Percentiles rank a stretch among this genome's conserved stretches.
Conservation (phyloP, 2,329 filamentous ascomycete genomes). For the Ophiostoma tasmaniense region DNA sequence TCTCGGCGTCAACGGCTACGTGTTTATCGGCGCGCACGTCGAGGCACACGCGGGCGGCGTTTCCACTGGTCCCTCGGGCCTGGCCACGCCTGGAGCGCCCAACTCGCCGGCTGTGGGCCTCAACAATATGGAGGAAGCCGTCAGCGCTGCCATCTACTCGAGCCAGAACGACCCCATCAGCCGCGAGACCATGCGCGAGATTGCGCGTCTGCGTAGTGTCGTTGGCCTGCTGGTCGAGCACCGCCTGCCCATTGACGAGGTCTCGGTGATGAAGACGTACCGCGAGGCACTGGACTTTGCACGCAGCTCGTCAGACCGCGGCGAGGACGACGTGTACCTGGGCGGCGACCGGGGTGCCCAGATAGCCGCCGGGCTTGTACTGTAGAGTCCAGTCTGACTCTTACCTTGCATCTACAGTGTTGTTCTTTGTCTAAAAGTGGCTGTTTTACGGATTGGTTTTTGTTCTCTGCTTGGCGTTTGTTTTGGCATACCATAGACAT, state of each 20-base stretch:
- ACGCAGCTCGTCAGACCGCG: conserved; percentile 44
- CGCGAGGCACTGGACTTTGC: conserved; percentile 70
- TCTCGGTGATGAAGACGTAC: conserved; percentile 76
- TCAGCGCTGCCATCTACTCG: conserved; percentile 80
- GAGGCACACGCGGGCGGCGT: conserved; percentile 26
- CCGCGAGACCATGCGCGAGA: conserved; percentile 72
- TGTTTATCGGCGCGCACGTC: conserved; percentile 58
- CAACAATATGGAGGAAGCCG: conserved; percentile 79
- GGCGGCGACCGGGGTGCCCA: conserved; percentile 48
- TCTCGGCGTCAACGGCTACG: conserved; percentile 91
- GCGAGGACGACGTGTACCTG: conserved; percentile 50
- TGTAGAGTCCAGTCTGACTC: not conserved
- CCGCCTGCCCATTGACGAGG: conserved; percentile 79
- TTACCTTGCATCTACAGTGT: not conserved
- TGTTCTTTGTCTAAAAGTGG: not conserved
- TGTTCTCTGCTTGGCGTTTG: conserved; percentile 8
- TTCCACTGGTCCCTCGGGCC: conserved; percentile 36
- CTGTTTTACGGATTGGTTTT: not conserved
- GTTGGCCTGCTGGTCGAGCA: conserved; percentile 76
- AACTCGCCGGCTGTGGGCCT: conserved; percentile 41
- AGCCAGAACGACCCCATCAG: conserved; percentile 87
- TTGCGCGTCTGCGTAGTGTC: conserved; percentile 72
- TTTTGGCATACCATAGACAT: conserved; percentile 6
- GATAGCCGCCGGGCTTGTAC: conserved; percentile 35
- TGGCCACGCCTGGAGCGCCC: conserved; percentile 37